Conservation (phyloP, 73 alveolate species). For the Paramecium caudatum region DNA sequence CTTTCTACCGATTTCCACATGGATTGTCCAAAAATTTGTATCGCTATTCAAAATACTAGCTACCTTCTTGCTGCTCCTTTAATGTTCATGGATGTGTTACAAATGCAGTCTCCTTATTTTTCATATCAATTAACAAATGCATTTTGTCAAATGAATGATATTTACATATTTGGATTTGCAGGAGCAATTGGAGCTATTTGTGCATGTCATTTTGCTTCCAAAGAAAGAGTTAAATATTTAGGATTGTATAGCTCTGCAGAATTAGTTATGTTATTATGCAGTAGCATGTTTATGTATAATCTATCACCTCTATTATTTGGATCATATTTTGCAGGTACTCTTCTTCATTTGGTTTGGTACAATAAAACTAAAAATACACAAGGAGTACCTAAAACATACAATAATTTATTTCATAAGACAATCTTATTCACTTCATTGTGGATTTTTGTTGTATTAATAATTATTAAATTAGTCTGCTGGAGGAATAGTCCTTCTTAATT, state of each 20-base stretch:
- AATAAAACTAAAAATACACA: background rate
- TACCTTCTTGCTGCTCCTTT: background rate
- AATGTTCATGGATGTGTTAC: background rate
- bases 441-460: background rate
- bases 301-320: constrained; percentile 7
- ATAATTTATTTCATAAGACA: background rate
- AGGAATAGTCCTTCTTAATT: background rate
- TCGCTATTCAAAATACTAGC: background rate
- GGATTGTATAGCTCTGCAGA: background rate
- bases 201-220: constrained; percentile 14
- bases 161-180: constrained; percentile 25
- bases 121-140: constrained; percentile 56
- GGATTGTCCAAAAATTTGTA: constrained; percentile 28
- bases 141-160: constrained; percentile 30
- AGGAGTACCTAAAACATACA: constrained; percentile 12
- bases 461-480: background rate
- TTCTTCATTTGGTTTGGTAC: constrained; percentile 10
- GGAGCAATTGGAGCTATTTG: constrained; percentile 24
- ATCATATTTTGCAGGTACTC: background rate
- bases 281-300: background rate
- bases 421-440: background rate
- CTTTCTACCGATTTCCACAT: constrained; percentile 11
- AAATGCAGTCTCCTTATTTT: constrained; percentile 30
- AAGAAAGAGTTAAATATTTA: background rate
- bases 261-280: background rate